Base-by-base conservation (phyloP, 2,329 filamentous ascomycete genomes). In the Sclerotinia spermophila region DNA sequence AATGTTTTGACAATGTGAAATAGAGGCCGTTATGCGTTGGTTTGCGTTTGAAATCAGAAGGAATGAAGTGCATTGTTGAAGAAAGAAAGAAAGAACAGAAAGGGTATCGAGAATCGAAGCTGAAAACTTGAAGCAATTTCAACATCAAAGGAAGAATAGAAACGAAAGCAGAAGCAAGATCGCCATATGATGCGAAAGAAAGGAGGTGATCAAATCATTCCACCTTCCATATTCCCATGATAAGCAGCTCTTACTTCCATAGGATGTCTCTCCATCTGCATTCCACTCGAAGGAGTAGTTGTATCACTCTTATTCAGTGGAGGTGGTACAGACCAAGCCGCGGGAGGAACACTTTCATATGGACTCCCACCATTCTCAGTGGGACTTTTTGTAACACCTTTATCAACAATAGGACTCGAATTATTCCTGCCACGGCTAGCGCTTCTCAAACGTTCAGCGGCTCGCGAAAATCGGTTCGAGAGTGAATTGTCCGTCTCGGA, bases 361-460 rank as follows among this genome's bases (percentile, higher is more conserved):
- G 78, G 78, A 61, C 77, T 78, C 3, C 48, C 51, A 55, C 72
- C 69, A n/a, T 75, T 53, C 42, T 74, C 71, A 42, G 71, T 72
- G n/a, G 77, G 77, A 55, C 75, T 78, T 40, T 72, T 76, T 2
- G 73, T 65, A 30, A 38, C 45, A 30, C 62, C 74, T 33, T 74
- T 64, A 21, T 77, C 75, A 2, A 76, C 40, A 15, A 71, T 59
- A 27, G 73, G 72, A 19, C 74, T 71, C 2, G 59, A 65, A 19
- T 71, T 73, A 74, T 86, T 86, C 58, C 84, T 83, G 66, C 83
- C 84, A 24, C 87, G 85, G 78, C 87, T 89, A 2, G 82, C 87
- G 5, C 87, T 89, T 30, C 87, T 84, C 76, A 89, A 84, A 62
- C 86, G 84, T 75, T 89, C 87, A 0, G 87, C 87, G 0, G 86